Evolutionary conservation across 805 yeast genomes (phyloP).

Genomic region (Lipomyces japonicus): DNA sequence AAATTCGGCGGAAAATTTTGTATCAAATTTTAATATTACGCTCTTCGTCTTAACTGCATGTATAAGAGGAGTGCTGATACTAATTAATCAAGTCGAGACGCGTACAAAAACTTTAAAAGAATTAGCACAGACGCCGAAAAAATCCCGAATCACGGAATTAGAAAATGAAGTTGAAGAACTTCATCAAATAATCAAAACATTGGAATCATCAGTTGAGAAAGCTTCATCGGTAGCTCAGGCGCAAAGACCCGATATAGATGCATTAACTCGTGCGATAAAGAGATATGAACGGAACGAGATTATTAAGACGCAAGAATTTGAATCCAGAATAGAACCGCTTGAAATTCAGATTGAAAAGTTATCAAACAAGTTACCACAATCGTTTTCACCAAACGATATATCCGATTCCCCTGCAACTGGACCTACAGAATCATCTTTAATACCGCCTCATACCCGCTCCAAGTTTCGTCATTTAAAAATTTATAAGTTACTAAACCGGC

Average conservation of each 20-base stretch:
- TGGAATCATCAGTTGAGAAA: neutral
- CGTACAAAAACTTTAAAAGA: neutral
- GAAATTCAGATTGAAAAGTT: neutral
- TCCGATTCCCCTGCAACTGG: no score
- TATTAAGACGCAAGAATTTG: slow-evolving; percentile 5
- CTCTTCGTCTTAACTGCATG: slow-evolving; percentile 15
- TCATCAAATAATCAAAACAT: neutral
- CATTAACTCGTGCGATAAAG: slow-evolving; percentile 11
- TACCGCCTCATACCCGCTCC: neutral
- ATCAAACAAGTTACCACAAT: no score
- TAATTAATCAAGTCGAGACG: slow-evolving; percentile 8
- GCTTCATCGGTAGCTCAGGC: neutral
- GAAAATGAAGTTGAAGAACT: neutral
- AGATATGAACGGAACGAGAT: slow-evolving; percentile 10
- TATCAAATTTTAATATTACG: slow-evolving; percentile 19
- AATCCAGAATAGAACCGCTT: neutral
- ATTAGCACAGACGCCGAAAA: neutral
- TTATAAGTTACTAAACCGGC: no score
- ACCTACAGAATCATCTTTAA: no score
- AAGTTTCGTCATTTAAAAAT: neutral
- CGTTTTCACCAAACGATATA: no score
- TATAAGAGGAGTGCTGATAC: slow-evolving; percentile 4
- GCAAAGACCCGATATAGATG: slow-evolving; percentile 1
- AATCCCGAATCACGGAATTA: neutral
- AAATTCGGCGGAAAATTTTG: slow-evolving; percentile 6